Conservation (phyloP, 345 rosid genomes). For the Geranium rotundifolium region DNA sequence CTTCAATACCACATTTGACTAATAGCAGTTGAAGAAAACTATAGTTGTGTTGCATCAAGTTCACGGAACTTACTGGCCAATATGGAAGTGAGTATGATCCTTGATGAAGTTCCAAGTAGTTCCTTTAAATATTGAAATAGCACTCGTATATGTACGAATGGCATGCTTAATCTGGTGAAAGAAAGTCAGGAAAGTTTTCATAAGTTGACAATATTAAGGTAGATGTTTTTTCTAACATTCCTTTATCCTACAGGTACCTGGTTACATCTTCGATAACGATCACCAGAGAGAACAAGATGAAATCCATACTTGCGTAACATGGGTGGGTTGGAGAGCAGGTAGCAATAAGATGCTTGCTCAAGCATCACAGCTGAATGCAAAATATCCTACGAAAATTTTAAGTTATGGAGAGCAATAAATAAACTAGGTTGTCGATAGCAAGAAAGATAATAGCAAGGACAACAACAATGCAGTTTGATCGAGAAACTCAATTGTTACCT, state of each 20-base stretch:
- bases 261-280: constrained; percentile 79
- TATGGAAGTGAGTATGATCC: constrained; percentile 88
- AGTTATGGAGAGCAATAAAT: constrained; percentile 11
- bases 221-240: constrained; percentile 6
- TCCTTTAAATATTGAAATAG: constrained; percentile 72
- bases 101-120: constrained; percentile 84
- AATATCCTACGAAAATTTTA: constrained; percentile 46
- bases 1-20: background rate
- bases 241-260: constrained; percentile 41
- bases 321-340: constrained; percentile 69
- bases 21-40: background rate
- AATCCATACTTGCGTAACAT: constrained; percentile 96
- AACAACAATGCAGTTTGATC: background rate
- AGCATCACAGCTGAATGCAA: constrained; percentile 95
- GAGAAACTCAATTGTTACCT: constrained; percentile 37
- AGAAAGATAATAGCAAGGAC: constrained; percentile 5
- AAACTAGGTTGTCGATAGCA: constrained; percentile 7
- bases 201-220: background rate
- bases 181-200: constrained; percentile 11
- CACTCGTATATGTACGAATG: constrained; percentile 78
- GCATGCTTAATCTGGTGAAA: constrained; percentile 76
- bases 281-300: constrained; percentile 96
- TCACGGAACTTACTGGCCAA: constrained; percentile 73
- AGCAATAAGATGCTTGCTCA: constrained; percentile 99
- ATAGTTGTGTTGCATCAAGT: background rate